Evolutionary conservation across 2,329 filamentous ascomycete species (phyloP), one percentile per base, ranked within the genome.

Genomic region (Fusarium devonianum): DNA sequence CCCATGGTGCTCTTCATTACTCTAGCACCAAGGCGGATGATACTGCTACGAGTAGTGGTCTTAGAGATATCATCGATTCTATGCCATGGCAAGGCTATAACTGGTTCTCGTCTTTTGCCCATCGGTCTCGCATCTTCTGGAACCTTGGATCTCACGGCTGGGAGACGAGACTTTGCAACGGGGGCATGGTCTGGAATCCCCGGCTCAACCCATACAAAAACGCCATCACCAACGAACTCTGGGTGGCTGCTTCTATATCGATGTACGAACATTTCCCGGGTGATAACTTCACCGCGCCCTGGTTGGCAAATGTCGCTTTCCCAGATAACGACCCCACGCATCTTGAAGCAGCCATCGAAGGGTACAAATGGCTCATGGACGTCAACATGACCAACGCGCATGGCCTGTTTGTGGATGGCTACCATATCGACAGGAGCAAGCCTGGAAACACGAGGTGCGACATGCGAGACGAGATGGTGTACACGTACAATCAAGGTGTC

Each of bases 401-500:
- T 22, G 91, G 91, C 0, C 75, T 97, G 1, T 96, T 90, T 67
- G 84, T 85, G 0, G 93, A 97, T 64, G 93, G 93, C 9, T 97
- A 91, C 68, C 93, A 97, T 70, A 88, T 97, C 64, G 74, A 76
- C 18, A 81, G 84, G 47, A 73, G 75, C 6, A 79, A 80, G 50
- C 79, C 78, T 18, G 84, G 86, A 38, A 91, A 89, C 46, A 86
- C 83, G 1, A 79, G 83, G 56, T 97, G 93, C 69, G 90, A 97
- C 67, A 70, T 83, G 38, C 83, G 92, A 37, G 90, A 96, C 70
- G 85, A 92, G 61, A 93, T 92, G 86, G 88, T 96, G 7, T 96
- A 92, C 71, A 95, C 92, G 0, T 97, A 97, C 75, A 97, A 97
- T 72, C 93, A 97, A 71, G 93, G 92, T 16, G 91, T 97, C 4